A percentile compares a stretch with the other conserved stretches of the same genome.
Evolutionary conservation across 768 basidiomycete species (phyloP).

Genomic region (Ramaria rubella): DNA sequence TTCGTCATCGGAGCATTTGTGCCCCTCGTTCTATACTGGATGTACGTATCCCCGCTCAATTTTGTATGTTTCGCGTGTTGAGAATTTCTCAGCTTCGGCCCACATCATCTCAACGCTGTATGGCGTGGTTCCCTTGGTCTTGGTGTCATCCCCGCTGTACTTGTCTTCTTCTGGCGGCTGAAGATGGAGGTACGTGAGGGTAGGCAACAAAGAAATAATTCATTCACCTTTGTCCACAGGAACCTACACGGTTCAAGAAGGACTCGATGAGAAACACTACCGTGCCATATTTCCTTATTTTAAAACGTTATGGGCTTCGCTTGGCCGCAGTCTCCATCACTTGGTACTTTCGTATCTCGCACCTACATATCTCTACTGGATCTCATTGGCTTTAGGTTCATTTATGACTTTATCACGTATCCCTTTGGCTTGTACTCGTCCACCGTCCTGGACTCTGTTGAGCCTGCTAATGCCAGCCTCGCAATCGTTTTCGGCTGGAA

Average conservation of each 20-base stretch:
- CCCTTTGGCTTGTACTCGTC: slow-evolving; percentile 78
- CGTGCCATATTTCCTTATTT: slow-evolving; percentile 70
- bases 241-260: slow-evolving; percentile 66
- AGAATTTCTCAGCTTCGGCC: not conserved
- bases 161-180: slow-evolving; percentile 83
- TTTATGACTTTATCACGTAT: slow-evolving; percentile 76
- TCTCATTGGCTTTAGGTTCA: slow-evolving; percentile 41
- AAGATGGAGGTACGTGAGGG: slow-evolving; percentile 45
- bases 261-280: slow-evolving; percentile 70
- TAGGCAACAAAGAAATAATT: not conserved
- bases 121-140: slow-evolving; percentile 32
- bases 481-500: slow-evolving; percentile 74
- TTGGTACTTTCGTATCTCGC: slow-evolving; percentile 44
- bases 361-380: too few species aligned
- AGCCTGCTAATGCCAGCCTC: slow-evolving; percentile 42
- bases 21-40: slow-evolving; percentile 84
- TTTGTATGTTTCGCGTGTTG: not conserved
- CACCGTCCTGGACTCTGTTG: slow-evolving; percentile 48
- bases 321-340: slow-evolving; percentile 67
- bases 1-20: slow-evolving; percentile 77
- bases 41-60: slow-evolving; percentile 56
- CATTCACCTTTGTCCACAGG: slow-evolving; percentile 24
- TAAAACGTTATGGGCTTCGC: slow-evolving; percentile 76
- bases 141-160: slow-evolving; percentile 71
- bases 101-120: slow-evolving; percentile 1